Base-by-base conservation (phyloP, 2,329 filamentous ascomycete genomes). In the Parastagonospora nodorum region DNA sequence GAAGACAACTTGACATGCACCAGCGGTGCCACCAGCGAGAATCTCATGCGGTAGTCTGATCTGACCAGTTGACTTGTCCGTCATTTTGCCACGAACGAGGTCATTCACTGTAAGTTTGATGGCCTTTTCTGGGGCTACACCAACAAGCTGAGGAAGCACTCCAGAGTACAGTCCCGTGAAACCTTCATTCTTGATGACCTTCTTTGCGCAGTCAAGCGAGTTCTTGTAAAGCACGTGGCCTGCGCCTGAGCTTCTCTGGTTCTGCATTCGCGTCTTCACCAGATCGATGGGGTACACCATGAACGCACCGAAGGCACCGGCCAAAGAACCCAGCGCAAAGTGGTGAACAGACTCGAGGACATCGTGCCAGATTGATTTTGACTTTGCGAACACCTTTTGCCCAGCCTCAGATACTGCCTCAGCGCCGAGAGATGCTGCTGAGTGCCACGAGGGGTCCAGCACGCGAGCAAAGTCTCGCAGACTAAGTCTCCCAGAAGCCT, bases 91-190 rank as follows among this genome's bases (percentile, higher is more conserved):
- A 68, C 94, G 88, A 16, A 95, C 91, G 47, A 99, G 77, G 71
- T 99, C 94, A 76, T 99, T 99, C 68, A 99, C 92, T 0, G 94
- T 99, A 57, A 99, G 85, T 80, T 99, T 99, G 79, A 99, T 99
- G 63, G 94, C 94, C 81, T 99, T 99, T 75, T 99, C 94, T 2
- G 94, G 94, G n/a, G 94, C 94, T 39, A 99, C 94, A 74, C 94
- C 94, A 57, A 99, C 90, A 39, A 99, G 83, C 80, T 99, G 94
- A 9, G 94, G 94, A 45, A 97, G 75, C 15, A 99, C 91, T 71
- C 94, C 94, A 42, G 93, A 96, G 79, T 99, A 99, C 42, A 99
- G 77, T 16, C 94, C 94, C 33, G 81, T 82, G 74, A 96, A 83
- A 49, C 94, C 94, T 77, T 99, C 94, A 68, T 97, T 97, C 57